These are phyloP conservation scores for Jamesozyma lodderae DNA, from an alignment of 805 yeast genomes.

Conservation along the genomic window DNA sequence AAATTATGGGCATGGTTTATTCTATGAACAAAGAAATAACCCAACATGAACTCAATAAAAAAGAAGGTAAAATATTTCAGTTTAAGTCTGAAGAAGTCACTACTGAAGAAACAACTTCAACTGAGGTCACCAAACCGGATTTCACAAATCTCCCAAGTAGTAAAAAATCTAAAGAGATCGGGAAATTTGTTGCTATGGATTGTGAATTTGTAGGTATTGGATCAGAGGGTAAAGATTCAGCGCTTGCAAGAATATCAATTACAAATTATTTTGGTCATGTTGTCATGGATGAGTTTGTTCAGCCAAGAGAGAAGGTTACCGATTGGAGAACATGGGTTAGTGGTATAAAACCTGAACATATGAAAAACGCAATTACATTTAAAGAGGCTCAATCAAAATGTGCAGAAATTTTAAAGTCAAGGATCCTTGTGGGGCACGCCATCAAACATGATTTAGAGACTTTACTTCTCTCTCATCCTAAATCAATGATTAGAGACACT, in stretches of 20 bases:
- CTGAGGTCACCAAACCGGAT: neutral
- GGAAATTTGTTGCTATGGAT: constrained; percentile 75
- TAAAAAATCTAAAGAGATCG: constrained; percentile 39
- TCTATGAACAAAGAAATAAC: constrained; percentile 25
- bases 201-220: constrained; percentile 95
- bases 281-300: constrained; percentile 64
- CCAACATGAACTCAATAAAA: constrained; percentile 17
- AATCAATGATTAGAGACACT: constrained; percentile 60
- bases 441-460: constrained; percentile 69
- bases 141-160: constrained; percentile 1
- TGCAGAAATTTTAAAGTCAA: constrained; percentile 42
- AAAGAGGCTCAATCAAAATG: constrained; percentile 55
- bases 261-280: constrained; percentile 75
- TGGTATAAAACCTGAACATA: constrained; percentile 66
- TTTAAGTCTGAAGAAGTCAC: constrained; percentile 7
- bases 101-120: neutral
- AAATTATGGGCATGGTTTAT: constrained; percentile 26
- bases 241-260: constrained; percentile 76
- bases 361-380: constrained; percentile 59
- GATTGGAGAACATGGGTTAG: constrained; percentile 93
- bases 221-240: constrained; percentile 56
- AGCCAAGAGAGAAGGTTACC: constrained; percentile 65
- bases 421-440: constrained; percentile 77
- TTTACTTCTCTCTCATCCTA: constrained; percentile 60
- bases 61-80: constrained; percentile 17